A percentile compares a stretch with the other conserved stretches of the same genome.
These are phyloP conservation scores for Stemphylium vesicarium DNA, from an alignment of 2,329 filamentous ascomycete genomes.

Conservation along the genomic window DNA sequence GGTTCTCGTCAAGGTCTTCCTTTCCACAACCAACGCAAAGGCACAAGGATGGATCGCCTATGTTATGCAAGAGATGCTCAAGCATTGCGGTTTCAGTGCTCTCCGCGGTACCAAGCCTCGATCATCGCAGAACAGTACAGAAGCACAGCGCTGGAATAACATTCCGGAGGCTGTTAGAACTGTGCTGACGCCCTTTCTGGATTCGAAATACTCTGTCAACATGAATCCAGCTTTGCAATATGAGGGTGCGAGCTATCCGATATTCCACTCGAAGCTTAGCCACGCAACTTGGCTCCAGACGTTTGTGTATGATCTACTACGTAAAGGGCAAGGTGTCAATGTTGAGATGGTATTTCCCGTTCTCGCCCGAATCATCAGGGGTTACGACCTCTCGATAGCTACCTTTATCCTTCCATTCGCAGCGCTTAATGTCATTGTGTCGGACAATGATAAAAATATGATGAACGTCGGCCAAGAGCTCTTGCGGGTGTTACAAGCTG, in stretches of 20 bases:
- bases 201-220: conserved; percentile 78
- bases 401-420: conserved; percentile 90
- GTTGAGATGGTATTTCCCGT: conserved; percentile 80
- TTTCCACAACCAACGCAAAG: conserved; percentile 85
- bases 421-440: conserved; percentile 80
- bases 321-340: conserved; percentile 75
- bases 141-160: conserved; percentile 76
- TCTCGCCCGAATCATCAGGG: conserved; percentile 79
- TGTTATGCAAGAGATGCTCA: conserved; percentile 90
- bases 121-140: conserved; percentile 60
- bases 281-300: conserved; percentile 83
- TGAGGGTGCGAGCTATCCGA: conserved; percentile 66
- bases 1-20: conserved; percentile 87
- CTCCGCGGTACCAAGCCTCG: conserved; percentile 60
- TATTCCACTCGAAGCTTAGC: conserved; percentile 71
- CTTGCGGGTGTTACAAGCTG: conserved; percentile 72
- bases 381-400: conserved; percentile 84
- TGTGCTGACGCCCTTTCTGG: conserved; percentile 85
- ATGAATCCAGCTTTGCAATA: conserved; percentile 38
- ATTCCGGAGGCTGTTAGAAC: conserved; percentile 80
- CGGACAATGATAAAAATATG: conserved; percentile 69
- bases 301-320: conserved; percentile 82
- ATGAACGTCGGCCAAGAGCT: conserved; percentile 75
- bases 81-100: conserved; percentile 73
- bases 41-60: conserved; percentile 92